phyloP scores from a whole-genome alignment of 176 grass and related monocot genomes.

The Sorghum bicolor region Sorghum_bicolor_NCBIv3 NC_012876.2:3325001-3325500 shows the following conservation, averaged over 20 bases:
- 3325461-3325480: neutral
- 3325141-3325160: neutral
- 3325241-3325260: neutral
- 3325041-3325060: neutral
- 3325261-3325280: neutral
- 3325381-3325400: neutral
- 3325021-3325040: neutral
- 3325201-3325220: neutral
- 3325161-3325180: neutral
- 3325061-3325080: neutral
- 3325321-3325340: neutral
- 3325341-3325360: neutral
- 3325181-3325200: neutral
- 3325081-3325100: neutral
- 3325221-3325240: neutral
- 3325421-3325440: neutral
- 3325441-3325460: neutral
- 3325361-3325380: conserved; percentile 3
- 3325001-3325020: neutral
- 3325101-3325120: neutral
- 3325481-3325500: neutral
- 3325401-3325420: neutral
- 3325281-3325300: neutral
- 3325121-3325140: neutral
- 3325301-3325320: neutral